Evolutionary conservation across 805 yeast species (phyloP), one percentile per base, ranked within the genome.

Genomic region (Saturnispora mendoncae): DNA sequence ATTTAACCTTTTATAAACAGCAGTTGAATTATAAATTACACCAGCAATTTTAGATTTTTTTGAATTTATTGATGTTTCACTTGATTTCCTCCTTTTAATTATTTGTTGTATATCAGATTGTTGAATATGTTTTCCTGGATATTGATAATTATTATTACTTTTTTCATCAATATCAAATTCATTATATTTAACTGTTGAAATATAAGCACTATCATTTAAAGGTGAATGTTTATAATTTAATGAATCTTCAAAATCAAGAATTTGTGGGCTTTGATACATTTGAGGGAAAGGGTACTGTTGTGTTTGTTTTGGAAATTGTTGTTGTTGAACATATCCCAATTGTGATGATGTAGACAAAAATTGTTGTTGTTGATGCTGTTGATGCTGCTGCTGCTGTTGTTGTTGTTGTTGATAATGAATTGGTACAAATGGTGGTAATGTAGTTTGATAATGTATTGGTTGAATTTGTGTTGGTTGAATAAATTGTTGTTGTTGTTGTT

Each of bases 1-100:
- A 18, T 49, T 54, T 17, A 54, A 32, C 29, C 58, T 42, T 40
- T 51, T 54, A 25, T 48, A 51, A 20, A 52, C 58, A 12, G 56
- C 57, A 15, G 45, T 47, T 6, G 58, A 55, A 19, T 51, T 49
- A 24, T 55, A 55, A 29, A 54, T 44, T 4, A 54, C 46, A 8
- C 58, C 58, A 2, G 58, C 54, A 33, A 55, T 55, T 7, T 49
- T 47, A 2, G 51, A 44, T 36, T 41, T 45, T 30, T 46, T 44
- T 6, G 13, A 14, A 20, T 14, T 33, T 10, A 9, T n/a, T n/a
- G n/a, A n/a, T 14, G 12, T 30, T 9, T 29, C 27, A 20, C 34
- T 13, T 8, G 33, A 28, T 6, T 9, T 25, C 21, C 30, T 12
- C 5, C 30, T 12, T 26, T 17, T 35, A 9, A 19, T 35, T 12